Evolutionary conservation across 2,329 filamentous ascomycete genomes (phyloP).

Genomic region (Cladorrhinum sp.): DNA sequence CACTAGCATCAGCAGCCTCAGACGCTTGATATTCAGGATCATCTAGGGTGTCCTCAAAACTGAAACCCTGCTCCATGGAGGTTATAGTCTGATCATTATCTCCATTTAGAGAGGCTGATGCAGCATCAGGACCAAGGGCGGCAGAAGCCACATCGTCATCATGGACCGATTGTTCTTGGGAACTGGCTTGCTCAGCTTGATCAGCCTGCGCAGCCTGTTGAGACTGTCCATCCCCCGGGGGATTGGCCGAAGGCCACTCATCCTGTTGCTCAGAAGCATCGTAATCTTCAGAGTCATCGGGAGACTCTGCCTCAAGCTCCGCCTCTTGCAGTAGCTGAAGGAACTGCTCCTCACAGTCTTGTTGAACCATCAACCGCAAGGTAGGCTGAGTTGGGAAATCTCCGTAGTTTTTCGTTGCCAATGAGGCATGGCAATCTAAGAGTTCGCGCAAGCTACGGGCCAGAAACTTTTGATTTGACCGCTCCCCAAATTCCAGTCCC

Average conservation of each 20-base stretch:
- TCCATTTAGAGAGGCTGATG: neutral
- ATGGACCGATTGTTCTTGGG: conserved; percentile 9
- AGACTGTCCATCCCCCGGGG: conserved; percentile 8
- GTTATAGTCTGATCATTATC: neutral
- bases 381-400: conserved; percentile 13
- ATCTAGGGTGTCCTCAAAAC: neutral
- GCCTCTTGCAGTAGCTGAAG: conserved; percentile 23
- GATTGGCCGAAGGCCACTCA: neutral
- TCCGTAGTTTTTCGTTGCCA: conserved; percentile 15
- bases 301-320: conserved; percentile 12
- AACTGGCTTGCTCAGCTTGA: neutral
- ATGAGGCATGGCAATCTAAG: conserved; percentile 23
- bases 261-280: conserved; percentile 15
- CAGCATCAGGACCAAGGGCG: neutral
- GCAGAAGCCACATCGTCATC: neutral
- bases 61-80: neutral
- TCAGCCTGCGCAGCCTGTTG: conserved; percentile 10
- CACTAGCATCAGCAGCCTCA: neutral
- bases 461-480: conserved; percentile 25
- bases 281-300: conserved; percentile 15
- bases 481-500: conserved; percentile 50
- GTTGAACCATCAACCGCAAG: conserved; percentile 23
- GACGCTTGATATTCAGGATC: neutral
- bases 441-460: conserved; percentile 27
- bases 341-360: conserved; percentile 27